Base-by-base conservation (phyloP, 345 rosid genomes). In the Salix exigua region DNA sequence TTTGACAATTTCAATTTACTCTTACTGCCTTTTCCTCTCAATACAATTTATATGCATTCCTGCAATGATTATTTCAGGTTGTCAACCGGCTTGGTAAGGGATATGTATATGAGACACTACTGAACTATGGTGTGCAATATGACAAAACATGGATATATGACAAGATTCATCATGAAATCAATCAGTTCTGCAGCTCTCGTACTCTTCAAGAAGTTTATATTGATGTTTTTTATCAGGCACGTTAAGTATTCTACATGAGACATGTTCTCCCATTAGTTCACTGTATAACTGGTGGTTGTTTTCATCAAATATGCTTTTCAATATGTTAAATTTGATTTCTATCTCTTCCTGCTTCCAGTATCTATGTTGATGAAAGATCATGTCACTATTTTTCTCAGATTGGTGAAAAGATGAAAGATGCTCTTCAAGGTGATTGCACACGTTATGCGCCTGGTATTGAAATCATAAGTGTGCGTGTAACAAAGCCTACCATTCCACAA, bases 111-210 rank as follows among this genome's bases (percentile, higher is more conserved):
- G 97, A 93, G 19, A 95, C 93, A 30, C 82, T 95, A 83, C 85
- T 88, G 44, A 91, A 93, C 82, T 95, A 93, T 73, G 99, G 96
- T 10, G 93, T 95, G 77, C 74, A 89, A 37, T 95, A 95, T 60
- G 99, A 95, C 73, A 76, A 95, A 83, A 95, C 96, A 8, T 95
- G 97, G 99, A 92, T 95, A 75, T 95, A 95, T 70, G 97, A 95
- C 88, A 95, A 92, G 89, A 95, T 92, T 80, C 99, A 95, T 76
- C 99, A 95, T 78, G 97, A 95, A 88, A 95, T 95, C 88, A 95
- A 95, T 85, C 99, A 95, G 86, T 93, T 93, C 85, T 93, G 97
- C 84, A 93, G 97, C 87, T 91, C 96, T 18, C 97, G 93, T 79
- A 61, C 89, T 37, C 97, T 95, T 78, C 97, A 95, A 82, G 97